A percentile compares a stretch with the other conserved stretches of the same genome.
Conservation (phyloP, 1,284 basidiomycete species). For the Naganishia albida region DNA sequence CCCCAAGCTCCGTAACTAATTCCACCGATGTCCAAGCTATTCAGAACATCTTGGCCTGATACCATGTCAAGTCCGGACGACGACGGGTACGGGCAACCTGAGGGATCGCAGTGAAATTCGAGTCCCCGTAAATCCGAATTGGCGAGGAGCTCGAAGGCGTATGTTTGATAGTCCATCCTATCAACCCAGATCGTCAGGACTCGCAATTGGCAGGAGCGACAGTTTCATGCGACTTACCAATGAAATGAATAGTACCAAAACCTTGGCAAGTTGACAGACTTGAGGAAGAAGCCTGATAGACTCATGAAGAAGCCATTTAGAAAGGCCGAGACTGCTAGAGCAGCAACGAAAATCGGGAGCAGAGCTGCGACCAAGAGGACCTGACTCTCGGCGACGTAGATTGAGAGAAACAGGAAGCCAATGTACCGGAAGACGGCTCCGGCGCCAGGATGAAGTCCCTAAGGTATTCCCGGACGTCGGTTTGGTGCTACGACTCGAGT, state of each 20-base stretch:
- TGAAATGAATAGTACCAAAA: constrained; percentile 66
- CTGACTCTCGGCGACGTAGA: constrained; percentile 56
- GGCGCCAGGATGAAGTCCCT: constrained; percentile 59
- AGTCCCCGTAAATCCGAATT: constrained; percentile 61
- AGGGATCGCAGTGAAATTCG: constrained; percentile 55
- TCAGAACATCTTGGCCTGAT: constrained; percentile 28
- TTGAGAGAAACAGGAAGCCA: constrained; percentile 60
- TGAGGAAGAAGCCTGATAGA: constrained; percentile 57
- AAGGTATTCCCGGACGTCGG: background rate
- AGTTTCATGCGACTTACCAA: constrained; percentile 44
- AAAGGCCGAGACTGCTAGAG: constrained; percentile 60
- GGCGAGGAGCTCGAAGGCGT: constrained; percentile 55
- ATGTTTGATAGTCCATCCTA: constrained; percentile 41
- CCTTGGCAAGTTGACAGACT: constrained; percentile 59
- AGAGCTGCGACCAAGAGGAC: background rate
- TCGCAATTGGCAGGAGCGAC: background rate
- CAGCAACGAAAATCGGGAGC: constrained; percentile 63
- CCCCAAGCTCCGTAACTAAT: constrained; percentile 27
- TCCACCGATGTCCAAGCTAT: constrained; percentile 22
- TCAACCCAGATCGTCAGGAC: too few relatives aligned
- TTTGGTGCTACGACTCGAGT: background rate
- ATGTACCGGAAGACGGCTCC: constrained; percentile 61
- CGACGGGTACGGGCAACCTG: constrained; percentile 27
- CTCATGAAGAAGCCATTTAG: constrained; percentile 65
- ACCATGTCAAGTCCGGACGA: constrained; percentile 9